Percentiles rank a stretch among this genome's conserved stretches.
phyloP scores from a whole-genome alignment of 2,329 filamentous ascomycete species.

The Exophiala calicioides region DNA sequence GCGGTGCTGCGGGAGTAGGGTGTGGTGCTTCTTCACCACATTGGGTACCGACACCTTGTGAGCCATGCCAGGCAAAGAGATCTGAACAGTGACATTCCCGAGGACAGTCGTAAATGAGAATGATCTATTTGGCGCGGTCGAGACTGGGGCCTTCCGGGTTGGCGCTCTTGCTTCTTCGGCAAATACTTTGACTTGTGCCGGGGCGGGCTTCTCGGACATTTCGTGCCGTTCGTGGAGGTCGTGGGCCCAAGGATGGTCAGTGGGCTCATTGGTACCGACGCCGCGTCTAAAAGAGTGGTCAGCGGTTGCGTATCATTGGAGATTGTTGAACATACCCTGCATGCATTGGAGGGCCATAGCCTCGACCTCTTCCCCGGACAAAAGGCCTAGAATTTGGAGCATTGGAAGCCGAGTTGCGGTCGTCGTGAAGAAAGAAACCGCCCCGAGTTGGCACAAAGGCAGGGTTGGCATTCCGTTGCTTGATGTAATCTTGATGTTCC shows the following conservation, averaged over 20 bases:
- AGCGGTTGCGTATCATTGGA: conserved; percentile 2
- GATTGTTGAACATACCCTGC: conserved; percentile 16
- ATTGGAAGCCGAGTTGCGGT: conserved; percentile 57
- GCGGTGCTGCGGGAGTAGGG: conserved; percentile 88
- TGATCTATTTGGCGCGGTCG: conserved; percentile 64
- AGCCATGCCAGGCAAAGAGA: conserved; percentile 75
- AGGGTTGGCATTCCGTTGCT: conserved; percentile 83
- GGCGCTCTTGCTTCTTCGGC: conserved; percentile 21
- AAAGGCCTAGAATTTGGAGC: conserved; percentile 62
- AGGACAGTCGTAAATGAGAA: conserved; percentile 83
- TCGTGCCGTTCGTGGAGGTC: conserved; percentile 76
- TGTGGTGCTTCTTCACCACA: conserved; percentile 85
- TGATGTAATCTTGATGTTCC: conserved; percentile 89
- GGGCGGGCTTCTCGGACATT: conserved; percentile 34
- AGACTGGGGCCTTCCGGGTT: conserved; percentile 30
- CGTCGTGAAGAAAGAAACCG: conserved; percentile 96
- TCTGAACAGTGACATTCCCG: conserved; percentile 80
- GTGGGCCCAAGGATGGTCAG: conserved; percentile 68
- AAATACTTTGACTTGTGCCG: conserved; percentile 33
- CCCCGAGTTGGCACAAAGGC: conserved; percentile 93
- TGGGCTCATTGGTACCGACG: conserved; percentile 30
- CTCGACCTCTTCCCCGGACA: conserved; percentile 65
- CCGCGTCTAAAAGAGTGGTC: conserved; percentile 13
- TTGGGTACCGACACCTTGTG: conserved; percentile 70
- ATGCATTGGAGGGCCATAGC: conserved; percentile 47